Percentiles rank a stretch among this genome's conserved stretches.
phyloP scores from a whole-genome alignment of 768 basidiomycete genomes.

The Mycena polygramma region DNA sequence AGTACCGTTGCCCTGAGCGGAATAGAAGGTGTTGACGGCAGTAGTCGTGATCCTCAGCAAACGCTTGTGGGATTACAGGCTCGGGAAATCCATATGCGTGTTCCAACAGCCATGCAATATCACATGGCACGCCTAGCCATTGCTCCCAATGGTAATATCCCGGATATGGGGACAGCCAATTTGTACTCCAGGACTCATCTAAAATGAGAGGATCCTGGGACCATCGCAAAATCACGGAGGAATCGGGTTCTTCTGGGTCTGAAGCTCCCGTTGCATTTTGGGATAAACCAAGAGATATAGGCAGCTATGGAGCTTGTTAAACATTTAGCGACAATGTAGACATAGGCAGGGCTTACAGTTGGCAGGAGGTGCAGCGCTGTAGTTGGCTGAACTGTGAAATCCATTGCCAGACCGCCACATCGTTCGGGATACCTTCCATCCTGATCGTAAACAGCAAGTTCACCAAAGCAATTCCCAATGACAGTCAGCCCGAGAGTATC shows the following conservation, averaged over 20 bases:
- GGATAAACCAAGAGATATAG: not conserved
- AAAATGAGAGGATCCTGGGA: not conserved
- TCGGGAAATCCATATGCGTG: conserved; percentile 31
- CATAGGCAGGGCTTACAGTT: not conserved
- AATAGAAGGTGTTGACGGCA: not conserved
- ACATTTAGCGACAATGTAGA: too few relatives aligned
- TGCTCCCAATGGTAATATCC: not conserved
- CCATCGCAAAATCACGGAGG: not conserved
- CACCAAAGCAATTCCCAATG: conserved; percentile 34
- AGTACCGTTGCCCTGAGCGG: conserved; percentile 19
- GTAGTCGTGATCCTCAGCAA: not conserved
- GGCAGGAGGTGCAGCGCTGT: not conserved
- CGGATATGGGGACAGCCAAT: not conserved
- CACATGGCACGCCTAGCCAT: conserved; percentile 15
- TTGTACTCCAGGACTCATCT: not conserved
- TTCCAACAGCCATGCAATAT: conserved; percentile 23
- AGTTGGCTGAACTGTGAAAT: not conserved
- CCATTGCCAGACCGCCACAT: not conserved
- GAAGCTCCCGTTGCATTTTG: not conserved
- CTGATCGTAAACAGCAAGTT: conserved; percentile 27
- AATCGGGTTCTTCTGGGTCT: not conserved
- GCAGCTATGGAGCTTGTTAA: not conserved
- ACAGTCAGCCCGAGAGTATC: conserved; percentile 29
- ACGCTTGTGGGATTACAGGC: conserved; percentile 11
- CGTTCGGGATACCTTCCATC: not conserved